Conservation (phyloP, 2,329 filamentous ascomycete species). For the Aspergillus eucalypticola region DNA sequence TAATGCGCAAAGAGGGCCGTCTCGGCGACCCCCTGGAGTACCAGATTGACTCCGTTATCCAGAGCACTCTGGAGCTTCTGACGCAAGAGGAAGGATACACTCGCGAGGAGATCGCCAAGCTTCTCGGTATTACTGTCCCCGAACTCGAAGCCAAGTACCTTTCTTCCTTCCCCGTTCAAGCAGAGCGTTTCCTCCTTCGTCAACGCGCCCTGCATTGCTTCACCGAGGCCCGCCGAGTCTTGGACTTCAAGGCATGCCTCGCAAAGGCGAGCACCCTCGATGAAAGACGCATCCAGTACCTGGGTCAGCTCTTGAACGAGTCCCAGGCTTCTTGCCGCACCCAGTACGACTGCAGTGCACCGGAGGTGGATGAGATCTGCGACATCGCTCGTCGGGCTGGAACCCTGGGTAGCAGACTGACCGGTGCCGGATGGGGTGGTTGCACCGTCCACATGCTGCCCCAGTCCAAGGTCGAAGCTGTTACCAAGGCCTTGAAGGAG, state of each 20-base stretch:
- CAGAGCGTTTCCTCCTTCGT: slow-evolving; percentile 81
- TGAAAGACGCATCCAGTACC: slow-evolving; percentile 67
- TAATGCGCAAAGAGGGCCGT: slow-evolving; percentile 60
- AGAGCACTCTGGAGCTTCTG: slow-evolving; percentile 69
- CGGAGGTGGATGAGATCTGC: slow-evolving; percentile 89
- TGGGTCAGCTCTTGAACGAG: slow-evolving; percentile 83
- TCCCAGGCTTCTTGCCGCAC: slow-evolving; percentile 87
- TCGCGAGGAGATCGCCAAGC: slow-evolving; percentile 74
- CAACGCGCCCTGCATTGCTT: slow-evolving; percentile 91
- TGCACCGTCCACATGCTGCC: slow-evolving; percentile 93
- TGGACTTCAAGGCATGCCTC: slow-evolving; percentile 80
- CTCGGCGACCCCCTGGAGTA: slow-evolving; percentile 55
- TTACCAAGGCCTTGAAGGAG: slow-evolving; percentile 73
- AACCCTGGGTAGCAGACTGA: slow-evolving; percentile 80
- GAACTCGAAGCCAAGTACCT: slow-evolving; percentile 78
- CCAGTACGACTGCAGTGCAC: slow-evolving; percentile 86
- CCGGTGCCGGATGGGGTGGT: slow-evolving; percentile 94
- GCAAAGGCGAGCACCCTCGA: slow-evolving; percentile 54
- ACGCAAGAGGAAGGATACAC: slow-evolving; percentile 82
- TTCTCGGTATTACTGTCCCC: slow-evolving; percentile 67
- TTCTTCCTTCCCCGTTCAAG: slow-evolving; percentile 84
- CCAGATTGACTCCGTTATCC: slow-evolving; percentile 73
- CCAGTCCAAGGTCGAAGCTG: slow-evolving; percentile 73
- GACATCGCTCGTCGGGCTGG: slow-evolving; percentile 74
- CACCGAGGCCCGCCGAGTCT: slow-evolving; percentile 80